Base-by-base conservation (phyloP, 805 yeast species). In the Kurtzmaniella cleridarum region DNA sequence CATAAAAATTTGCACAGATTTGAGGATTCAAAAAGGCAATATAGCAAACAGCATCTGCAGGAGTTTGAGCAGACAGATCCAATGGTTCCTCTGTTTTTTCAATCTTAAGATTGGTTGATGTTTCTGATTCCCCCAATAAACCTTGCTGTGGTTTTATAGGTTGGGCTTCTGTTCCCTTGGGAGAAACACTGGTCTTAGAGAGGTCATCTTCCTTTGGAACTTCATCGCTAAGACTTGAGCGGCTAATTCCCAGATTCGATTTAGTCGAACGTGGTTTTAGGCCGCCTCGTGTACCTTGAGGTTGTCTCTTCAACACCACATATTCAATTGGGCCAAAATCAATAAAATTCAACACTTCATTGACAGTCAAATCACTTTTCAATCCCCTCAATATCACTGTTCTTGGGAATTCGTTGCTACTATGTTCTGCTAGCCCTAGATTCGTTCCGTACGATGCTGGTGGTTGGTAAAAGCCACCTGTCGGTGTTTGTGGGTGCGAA, bases 301-400 rank as follows among this genome's bases (percentile, higher is more conserved):
- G 54, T 11, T 57, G 53, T 30, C 50, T 57, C 13, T 60, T 50
- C 41, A 66, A 55, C 41, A 75, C 53, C 39, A 71, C 68, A 48
- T 75, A 75, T 54, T 82, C 89, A 27, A 82, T 68, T 1, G 86
- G 84, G 3, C 84, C 86, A 51, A 54, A 68, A 32, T 74, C 75
- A 8, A 81, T 65, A 26, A 62, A 56, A 34, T 75, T 69, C 32
- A 78, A 54, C 13, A 75, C 53, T 15, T 64, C 60, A 10, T 51
- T 46, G 24, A 66, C 43, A 1, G 57, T 36, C 18, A 66, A 39
- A 14, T 48, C 49, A 7, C 49, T 45, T 30, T 48, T 41, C 24
- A 68, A 43, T 42, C 65, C 57, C 34, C 50, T 55, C 17, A 68
- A 39, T 23, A 64, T 50, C 6, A 68, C 53, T 2, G 72, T 66